Evolutionary conservation across 2,329 filamentous ascomycete genomes (phyloP), one percentile per base, ranked within the genome.

Genomic region (Blastomyces silverae): DNA sequence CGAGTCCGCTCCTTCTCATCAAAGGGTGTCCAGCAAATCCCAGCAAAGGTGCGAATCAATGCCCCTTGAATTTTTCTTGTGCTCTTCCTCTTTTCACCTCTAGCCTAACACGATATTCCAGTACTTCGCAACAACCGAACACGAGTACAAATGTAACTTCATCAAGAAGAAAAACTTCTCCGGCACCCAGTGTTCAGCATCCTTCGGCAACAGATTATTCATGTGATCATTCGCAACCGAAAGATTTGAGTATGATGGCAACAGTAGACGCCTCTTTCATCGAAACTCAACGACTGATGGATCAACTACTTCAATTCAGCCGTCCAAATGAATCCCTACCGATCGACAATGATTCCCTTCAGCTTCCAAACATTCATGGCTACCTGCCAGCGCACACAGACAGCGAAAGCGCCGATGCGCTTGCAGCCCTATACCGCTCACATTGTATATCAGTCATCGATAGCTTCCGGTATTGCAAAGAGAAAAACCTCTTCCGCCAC

Each of bases 391-490:
- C 80, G 2, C 89, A 90, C 64, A 96, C 92, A 7, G 94, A 99
- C 74, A 81, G 85, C 0, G 93, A 97, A 73, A 89, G 92, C 8
- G 92, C 92, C 34, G 90, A 90, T 71, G 92, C 92, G 3, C 81
- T 99, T 28, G 86, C 87, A 48, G 92, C 93, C 4, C 83, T 97
- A 31, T 99, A 99, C 74, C 87, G 92, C 61, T 94, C 93, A 2
- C 93, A 97, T 74, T 96, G 92, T 75, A 97, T 94, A 17, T 97
- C 92, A 0, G 84, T 99, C 5, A 89, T 99, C 42, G 94, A 99
- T 77, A 93, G 91, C 71, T 92, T 99, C 67, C 89, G 94, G 39
- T 97, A 91, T 76, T 97, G 93, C 82, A 95, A 94, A 73, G 91
- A 97, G 76, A 96, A 96, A 79, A 93, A 92, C 7, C 96, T 99